Evolutionary conservation across 345 rosid species (phyloP), one percentile per base, ranked within the genome.

Genomic region (Leavenworthia alabamica): DNA sequence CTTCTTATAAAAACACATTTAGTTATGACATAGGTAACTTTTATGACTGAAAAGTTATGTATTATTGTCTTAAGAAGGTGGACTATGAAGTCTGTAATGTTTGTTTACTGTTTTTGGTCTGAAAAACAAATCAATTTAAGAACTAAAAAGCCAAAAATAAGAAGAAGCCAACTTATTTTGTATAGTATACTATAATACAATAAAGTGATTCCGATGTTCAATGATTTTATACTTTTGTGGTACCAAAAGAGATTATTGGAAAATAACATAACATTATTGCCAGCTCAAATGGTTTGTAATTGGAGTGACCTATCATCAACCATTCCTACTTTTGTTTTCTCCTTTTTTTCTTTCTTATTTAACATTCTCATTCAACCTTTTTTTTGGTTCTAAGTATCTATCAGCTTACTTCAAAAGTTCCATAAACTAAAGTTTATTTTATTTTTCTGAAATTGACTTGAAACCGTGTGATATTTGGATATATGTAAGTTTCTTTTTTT

Each of bases 131-230:
- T 51, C 24, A n/a, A 51, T 43, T 22, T 33, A 33, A 8, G n/a
- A 53, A 51, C 1, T 58, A 53, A 31, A 50, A 41, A 51, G n/a
- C n/a, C 35, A 29, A 20, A 48, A 19, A 52, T 5, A 40, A 69
- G 56, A 69, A 69, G 67, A 69, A 20, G 60, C 49, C 67, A 60
- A n/a, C n/a, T n/a, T n/a, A n/a, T n/a, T n/a, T n/a, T n/a, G n/a
- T n/a, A n/a, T n/a, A n/a, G n/a, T n/a, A n/a, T n/a, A n/a, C n/a
- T n/a, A n/a, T n/a, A n/a, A n/a, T n/a, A n/a, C n/a, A n/a, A n/a
- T n/a, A n/a, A n/a, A n/a, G n/a, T n/a, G 69, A 70, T 70, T 70
- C 74, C 58, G 28, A 70, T 70, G 74, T 46, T 47, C 74, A 70
- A 70, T 70, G 45, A 70, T 70, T 55, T 42, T 6, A 55, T 51